Evolutionary conservation across 106 monocot genomes (phyloP).

Genomic region (Agapanthus africanus): DNA sequence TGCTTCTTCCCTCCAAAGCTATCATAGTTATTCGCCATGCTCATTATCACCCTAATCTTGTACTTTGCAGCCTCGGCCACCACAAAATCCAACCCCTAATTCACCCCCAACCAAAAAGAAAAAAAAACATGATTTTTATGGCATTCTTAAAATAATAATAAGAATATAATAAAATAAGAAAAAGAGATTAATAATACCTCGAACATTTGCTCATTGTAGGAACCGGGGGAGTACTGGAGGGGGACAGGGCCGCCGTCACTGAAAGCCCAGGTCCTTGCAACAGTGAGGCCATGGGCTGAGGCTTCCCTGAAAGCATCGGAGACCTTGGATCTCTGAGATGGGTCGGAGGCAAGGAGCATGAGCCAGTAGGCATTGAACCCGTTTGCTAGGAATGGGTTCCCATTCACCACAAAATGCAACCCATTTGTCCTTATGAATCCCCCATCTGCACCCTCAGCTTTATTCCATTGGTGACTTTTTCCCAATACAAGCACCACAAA

Average conservation of each 20-base stretch:
- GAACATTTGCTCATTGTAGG: constrained; percentile 80
- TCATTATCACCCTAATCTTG: constrained; percentile 44
- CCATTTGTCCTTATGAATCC: constrained; percentile 50
- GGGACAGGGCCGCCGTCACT: constrained; percentile 53
- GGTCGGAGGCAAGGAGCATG: constrained; percentile 54
- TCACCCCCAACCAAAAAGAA: background rate
- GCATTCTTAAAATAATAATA: no score
- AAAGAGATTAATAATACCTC: no score
- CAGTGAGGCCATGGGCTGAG: constrained; percentile 46
- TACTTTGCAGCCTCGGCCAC: constrained; percentile 50
- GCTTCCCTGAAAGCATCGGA: constrained; percentile 40
- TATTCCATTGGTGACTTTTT: no score
- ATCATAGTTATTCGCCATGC: constrained; percentile 61
- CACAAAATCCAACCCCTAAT: constrained; percentile 63
- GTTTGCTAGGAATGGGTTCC: constrained; percentile 61
- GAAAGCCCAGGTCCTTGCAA: constrained; percentile 84
- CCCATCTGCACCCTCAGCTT: no score
- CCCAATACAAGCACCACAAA: no score
- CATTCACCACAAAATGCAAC: constrained; percentile 42
- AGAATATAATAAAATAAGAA: no score
- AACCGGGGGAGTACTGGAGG: constrained; percentile 66
- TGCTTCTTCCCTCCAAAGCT: constrained; percentile 72
- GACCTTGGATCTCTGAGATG: constrained; percentile 53
- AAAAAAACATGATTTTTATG: no score
- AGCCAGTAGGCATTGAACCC: constrained; percentile 97